Base-by-base conservation (phyloP, 352 stramenopile species). In the Pythium insidiosum region DNA sequence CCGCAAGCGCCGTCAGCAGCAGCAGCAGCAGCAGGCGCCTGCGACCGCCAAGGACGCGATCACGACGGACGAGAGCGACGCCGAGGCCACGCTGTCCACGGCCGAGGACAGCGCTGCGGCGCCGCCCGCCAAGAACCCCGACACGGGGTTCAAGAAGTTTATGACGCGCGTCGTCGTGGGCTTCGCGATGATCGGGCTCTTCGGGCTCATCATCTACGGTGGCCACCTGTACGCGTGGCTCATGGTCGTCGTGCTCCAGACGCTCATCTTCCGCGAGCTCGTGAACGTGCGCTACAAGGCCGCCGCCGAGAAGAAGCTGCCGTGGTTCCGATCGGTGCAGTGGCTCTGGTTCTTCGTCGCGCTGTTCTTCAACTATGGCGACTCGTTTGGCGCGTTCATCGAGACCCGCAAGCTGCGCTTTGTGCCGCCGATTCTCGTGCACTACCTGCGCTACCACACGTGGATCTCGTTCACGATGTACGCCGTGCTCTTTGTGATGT, bases 301-400 rank as follows among this genome's bases (percentile, higher is more conserved):
- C 4, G 84, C 83, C 2, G 94, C 94, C 28, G 86, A 98, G 70
- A 88, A 96, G 61, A 96, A 88, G 24, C 97, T 98, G 56, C 95
- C 96, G 37, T 92, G 96, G 58, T 99, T 99, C 64, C 94, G 96
- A 28, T 98, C 95, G 4, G 91, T 97, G 43, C 53, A 98, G 68
- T 99, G 96, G 96, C 81, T 92, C 56, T 99, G 95, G 95, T 98
- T 98, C 69, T 71, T 79, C 15, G 82, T 97, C 2, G 88, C 90
- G n/a, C 88, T 98, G 10, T 96, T 98, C 66, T 98, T 97, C 66
- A 96, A 96, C 37, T 98, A 95, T 39, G 83, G 83, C 18, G 83
- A 95, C 52, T 91, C 81, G 36, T 80, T 93, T 30, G 78, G 79
- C 38, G 68, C 63, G 26, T 95, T 95, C 53, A 66, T 88, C n/a